These are phyloP conservation scores for Clohesyomyces aquaticus DNA, from an alignment of 495 filamentous ascomycete genomes.

Conservation along the genomic window DNA sequence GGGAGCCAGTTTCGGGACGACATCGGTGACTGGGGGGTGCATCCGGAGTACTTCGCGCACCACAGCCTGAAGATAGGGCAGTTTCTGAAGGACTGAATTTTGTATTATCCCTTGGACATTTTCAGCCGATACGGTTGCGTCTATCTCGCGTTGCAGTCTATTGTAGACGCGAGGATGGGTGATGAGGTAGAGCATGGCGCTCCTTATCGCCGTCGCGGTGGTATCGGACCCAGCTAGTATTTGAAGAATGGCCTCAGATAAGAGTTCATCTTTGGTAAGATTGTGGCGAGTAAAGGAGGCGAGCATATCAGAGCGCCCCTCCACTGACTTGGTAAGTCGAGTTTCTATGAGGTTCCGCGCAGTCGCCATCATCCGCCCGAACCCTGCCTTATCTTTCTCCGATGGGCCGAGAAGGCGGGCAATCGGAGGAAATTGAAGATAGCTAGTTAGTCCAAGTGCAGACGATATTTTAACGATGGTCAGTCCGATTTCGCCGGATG, in stretches of 20 bases:
- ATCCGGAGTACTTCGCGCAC: constrained; percentile 35
- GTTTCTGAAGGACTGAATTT: constrained; percentile 15
- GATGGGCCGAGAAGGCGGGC: constrained; percentile 28
- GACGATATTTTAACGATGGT: constrained; percentile 18
- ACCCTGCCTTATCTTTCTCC: constrained; percentile 30
- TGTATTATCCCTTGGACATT: constrained; percentile 22
- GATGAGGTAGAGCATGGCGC: constrained; percentile 33
- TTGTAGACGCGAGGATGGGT: constrained; percentile 28
- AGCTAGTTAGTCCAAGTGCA: constrained; percentile 15
- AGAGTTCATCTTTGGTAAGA: constrained; percentile 45
- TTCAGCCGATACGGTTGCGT: constrained; percentile 21
- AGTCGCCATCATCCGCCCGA: constrained; percentile 35
- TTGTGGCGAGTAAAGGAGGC: constrained; percentile 50
- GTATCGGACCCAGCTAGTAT: constrained; percentile 42
- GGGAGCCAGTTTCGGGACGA: constrained; percentile 27
- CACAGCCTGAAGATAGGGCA: constrained; percentile 33
- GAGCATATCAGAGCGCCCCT: constrained; percentile 47
- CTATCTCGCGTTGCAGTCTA: constrained; percentile 38
- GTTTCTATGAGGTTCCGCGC: constrained; percentile 22
- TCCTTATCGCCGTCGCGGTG: constrained; percentile 23
- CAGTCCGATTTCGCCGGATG: constrained; percentile 44
- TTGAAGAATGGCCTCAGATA: constrained; percentile 44
- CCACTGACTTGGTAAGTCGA: constrained; percentile 26
- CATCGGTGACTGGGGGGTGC: constrained; percentile 30
- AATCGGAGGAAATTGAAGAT: constrained; percentile 19